phyloP scores from a whole-genome alignment of 2,329 filamentous ascomycete genomes.

The Ophiostoma piceae region DNA sequence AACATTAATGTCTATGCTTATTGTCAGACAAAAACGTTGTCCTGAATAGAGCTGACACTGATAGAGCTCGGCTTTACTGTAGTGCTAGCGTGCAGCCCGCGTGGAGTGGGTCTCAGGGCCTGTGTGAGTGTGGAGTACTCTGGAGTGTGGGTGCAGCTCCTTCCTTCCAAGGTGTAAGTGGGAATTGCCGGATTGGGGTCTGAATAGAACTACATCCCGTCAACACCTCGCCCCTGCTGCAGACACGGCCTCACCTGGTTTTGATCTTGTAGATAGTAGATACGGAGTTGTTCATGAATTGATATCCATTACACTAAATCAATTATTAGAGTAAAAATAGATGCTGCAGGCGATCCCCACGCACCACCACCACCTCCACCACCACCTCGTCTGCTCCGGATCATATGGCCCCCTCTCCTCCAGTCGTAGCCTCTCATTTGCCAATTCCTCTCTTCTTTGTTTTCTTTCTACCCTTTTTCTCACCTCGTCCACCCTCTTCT shows the following conservation, averaged over 20 bases:
- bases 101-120: neutral
- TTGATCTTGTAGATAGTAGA: neutral
- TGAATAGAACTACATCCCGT: slow-evolving; percentile 28
- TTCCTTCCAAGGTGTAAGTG: slow-evolving; percentile 12
- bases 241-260: neutral
- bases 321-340: neutral
- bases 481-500: neutral
- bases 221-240: slow-evolving; percentile 2
- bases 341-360: neutral
- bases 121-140: neutral
- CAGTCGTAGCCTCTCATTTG: neutral
- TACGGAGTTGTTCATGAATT: neutral
- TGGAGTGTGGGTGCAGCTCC: neutral
- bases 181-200: slow-evolving; percentile 26
- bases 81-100: neutral
- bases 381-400: neutral
- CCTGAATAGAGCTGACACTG: neutral
- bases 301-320: neutral
- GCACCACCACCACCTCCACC: neutral
- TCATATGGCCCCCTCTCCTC: neutral
- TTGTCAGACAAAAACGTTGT: neutral
- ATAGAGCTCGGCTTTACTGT: neutral
- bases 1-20: neutral
- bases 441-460: slow-evolving; percentile 6
- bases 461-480: neutral